Evolutionary conservation across 2,329 filamentous ascomycete species (phyloP), one percentile per base, ranked within the genome.

Genomic region (Byssothecium circinans): DNA sequence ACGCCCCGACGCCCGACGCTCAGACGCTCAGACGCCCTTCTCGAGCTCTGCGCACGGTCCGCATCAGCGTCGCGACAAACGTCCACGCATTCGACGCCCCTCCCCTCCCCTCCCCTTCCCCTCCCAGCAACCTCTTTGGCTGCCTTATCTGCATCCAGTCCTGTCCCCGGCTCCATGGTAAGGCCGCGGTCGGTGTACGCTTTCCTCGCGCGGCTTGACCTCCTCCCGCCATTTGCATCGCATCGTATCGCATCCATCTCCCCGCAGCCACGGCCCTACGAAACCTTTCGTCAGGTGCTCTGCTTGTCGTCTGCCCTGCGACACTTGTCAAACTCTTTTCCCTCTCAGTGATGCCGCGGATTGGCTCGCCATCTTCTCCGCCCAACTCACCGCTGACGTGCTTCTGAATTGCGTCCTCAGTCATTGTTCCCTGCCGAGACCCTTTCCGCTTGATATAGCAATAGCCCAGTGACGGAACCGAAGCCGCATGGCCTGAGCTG

Each of bases 401-500:
- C 54, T 60, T 53, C 56, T 60, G 47, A 64, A 62, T 61, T 65
- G 63, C 55, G 47, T 54, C 45, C 48, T 53, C 49, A 61, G 57
- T 57, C 54, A 54, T 51, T 65, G 60, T 60, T 48, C 53, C 23
- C 64, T 65, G 60, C 63, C 65, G 58, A 62, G 62, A 25, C 57
- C 56, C 57, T 53, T 37, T 37, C 48, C 54, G 57, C 61, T 33
- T 57, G 59, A n/a, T n/a, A n/a, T 61, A 61, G 59, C 58, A 55
- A 43, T 47, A 56, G 50, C 49, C 46, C 55, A 52, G 46, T 54
- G 56, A 56, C 52, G 54, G 58, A 53, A 53, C 56, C 47, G 62
- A 58, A 64, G 60, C 61, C 67, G 67, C 67, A 71, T 71, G 68
- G 68, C 67, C 67, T 70, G 61, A 70, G 68, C 68, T 62, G 61